A percentile compares a stretch with the other conserved stretches of the same genome.
These are phyloP conservation scores for Tricholoma terreum DNA, from an alignment of 768 basidiomycete genomes.

Conservation along the genomic window DNA sequence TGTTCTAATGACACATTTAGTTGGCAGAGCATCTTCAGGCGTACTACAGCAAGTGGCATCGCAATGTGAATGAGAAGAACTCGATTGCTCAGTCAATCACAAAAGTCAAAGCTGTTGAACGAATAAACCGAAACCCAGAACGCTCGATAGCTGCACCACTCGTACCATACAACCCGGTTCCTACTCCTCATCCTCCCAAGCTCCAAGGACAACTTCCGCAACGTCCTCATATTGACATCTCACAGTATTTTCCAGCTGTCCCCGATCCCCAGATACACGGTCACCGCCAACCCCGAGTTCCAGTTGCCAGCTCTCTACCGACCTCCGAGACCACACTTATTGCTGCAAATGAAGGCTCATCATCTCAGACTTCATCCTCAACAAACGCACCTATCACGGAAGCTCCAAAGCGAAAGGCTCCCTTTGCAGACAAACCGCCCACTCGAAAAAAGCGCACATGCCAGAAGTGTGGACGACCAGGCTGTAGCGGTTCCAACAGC, in stretches of 20 bases:
- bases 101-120: neutral
- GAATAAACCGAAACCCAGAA: neutral
- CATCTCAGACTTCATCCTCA: neutral
- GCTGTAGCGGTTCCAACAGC: neutral
- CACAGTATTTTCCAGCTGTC: neutral
- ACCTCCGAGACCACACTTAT: neutral
- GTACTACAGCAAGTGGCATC: neutral
- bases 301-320: neutral
- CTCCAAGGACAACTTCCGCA: neutral
- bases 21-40: too few relatives aligned
- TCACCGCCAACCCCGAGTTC: neutral
- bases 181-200: neutral
- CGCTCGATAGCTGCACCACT: neutral
- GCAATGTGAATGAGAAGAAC: neutral
- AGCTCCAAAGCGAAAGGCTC: neutral
- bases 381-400: neutral
- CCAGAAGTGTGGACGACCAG: neutral
- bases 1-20: neutral
- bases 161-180: neutral
- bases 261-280: neutral
- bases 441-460: neutral
- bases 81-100: neutral
- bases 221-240: neutral
- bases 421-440: neutral
- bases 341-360: neutral